phyloP scores from a whole-genome alignment of 2,329 filamentous ascomycete species.

The Pseudocercospora macadamiae region DNA sequence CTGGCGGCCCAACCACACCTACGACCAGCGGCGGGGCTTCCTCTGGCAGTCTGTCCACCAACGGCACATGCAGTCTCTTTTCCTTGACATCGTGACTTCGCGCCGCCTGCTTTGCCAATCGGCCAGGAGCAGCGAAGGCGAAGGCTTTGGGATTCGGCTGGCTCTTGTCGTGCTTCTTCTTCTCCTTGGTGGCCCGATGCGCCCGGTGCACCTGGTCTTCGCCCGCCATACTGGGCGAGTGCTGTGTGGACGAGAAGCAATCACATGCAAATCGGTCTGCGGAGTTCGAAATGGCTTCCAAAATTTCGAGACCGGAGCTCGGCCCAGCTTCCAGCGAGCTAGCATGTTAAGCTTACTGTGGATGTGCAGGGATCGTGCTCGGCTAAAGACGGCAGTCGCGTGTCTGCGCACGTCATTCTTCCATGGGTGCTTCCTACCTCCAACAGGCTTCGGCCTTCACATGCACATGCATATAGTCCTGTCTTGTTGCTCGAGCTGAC shows the following conservation, averaged over 20 bases:
- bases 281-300: neutral
- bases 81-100: conserved; percentile 84
- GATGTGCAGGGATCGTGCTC: conserved; percentile 3
- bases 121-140: conserved; percentile 79
- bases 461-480: no score
- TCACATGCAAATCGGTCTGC: neutral
- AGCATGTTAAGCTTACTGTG: neutral
- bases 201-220: conserved; percentile 77
- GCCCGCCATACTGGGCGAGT: conserved; percentile 34
- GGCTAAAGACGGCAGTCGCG: conserved; percentile 12
- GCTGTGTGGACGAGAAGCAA: neutral
- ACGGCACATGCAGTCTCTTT: conserved; percentile 92
- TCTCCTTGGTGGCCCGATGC: conserved; percentile 86
- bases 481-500: neutral
- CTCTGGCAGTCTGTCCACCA: conserved; percentile 93
- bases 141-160: conserved; percentile 90
- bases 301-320: conserved; percentile 8
- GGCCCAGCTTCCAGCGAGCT: conserved; percentile 4
- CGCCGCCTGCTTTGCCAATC: conserved; percentile 73
- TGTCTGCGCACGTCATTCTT: conserved; percentile 5
- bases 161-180: conserved; percentile 63
- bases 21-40: conserved; percentile 93
- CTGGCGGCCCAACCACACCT: conserved; percentile 90
- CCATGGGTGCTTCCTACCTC: neutral
- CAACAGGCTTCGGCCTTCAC: no score